Evolutionary conservation across 306 rosid genomes (phyloP).

Genomic region (Castanea sativa): DNA sequence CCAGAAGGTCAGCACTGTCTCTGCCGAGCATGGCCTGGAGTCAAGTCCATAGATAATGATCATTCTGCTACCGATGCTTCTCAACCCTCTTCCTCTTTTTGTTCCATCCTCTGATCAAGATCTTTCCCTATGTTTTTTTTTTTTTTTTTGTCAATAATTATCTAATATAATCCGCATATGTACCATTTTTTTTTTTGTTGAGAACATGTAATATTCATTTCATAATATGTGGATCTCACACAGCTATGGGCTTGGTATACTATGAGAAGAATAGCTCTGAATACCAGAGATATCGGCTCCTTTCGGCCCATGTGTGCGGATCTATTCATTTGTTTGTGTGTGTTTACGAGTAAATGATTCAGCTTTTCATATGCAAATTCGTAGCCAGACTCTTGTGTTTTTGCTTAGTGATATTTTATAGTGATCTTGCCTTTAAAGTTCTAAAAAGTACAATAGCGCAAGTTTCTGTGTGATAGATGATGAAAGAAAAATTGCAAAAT

Average conservation of each 20-base stretch:
- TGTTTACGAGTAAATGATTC: background rate
- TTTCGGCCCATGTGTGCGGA: background rate
- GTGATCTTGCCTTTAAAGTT: too few relatives aligned
- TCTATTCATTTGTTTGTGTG: background rate
- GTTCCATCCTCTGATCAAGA: background rate
- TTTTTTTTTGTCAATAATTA: background rate
- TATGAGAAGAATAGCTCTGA: too few relatives aligned
- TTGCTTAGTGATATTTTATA: too few relatives aligned
- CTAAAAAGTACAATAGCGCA: too few relatives aligned
- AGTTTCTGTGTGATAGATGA: too few relatives aligned
- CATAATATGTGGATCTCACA: too few relatives aligned
- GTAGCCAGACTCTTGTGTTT: background rate
- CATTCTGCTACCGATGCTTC: background rate
- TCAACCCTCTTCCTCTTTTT: background rate
- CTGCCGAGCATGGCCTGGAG: slow-evolving; percentile 18
- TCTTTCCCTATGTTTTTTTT: background rate
- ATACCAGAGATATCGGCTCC: too few relatives aligned
- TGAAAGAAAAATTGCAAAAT: too few relatives aligned
- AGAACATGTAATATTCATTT: too few relatives aligned
- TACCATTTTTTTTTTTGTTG: too few relatives aligned
- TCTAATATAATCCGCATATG: too few relatives aligned
- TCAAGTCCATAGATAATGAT: background rate
- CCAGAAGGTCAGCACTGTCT: slow-evolving; percentile 10
- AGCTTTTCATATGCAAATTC: background rate
- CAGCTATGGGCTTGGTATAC: too few relatives aligned